Conservation (phyloP, 2,329 filamentous ascomycete species). For the Zymoseptoria tritici region DNA sequence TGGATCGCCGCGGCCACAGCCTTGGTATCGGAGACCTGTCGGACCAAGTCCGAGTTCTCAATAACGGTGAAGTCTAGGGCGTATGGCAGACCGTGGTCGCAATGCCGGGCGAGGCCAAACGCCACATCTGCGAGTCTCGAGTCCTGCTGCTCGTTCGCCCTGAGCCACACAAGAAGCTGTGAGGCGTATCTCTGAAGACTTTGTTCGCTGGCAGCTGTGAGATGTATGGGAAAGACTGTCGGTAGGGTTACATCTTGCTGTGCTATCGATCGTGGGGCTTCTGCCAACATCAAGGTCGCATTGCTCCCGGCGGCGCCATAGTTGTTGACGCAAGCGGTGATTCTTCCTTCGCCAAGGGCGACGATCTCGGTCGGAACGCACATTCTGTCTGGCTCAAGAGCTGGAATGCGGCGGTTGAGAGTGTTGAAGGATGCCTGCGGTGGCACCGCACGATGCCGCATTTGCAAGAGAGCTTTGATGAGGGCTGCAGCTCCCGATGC, state of each 20-base stretch:
- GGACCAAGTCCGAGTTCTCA: neutral
- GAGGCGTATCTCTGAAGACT: neutral
- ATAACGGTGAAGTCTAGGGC: neutral
- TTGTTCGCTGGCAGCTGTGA: neutral
- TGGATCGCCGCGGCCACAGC: neutral
- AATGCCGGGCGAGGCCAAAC: neutral
- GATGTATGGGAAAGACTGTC: neutral
- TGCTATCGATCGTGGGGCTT: neutral
- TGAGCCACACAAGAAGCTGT: neutral
- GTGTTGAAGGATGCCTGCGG: constrained; percentile 14
- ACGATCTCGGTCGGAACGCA: neutral
- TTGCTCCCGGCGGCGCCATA: constrained; percentile 35
- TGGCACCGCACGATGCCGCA: constrained; percentile 28
- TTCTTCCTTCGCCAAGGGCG: neutral
- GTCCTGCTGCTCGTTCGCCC: neutral
- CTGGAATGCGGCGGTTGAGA: constrained; percentile 8
- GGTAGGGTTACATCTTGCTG: neutral
- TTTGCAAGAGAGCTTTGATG: constrained; percentile 32
- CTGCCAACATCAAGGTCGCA: constrained; percentile 3
- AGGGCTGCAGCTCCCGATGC: constrained; percentile 27
- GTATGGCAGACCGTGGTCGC: neutral
- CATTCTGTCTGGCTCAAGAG: neutral
- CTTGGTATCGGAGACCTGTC: neutral
- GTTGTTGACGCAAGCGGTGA: constrained; percentile 28
- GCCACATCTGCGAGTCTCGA: neutral